Conservation (phyloP, 441 rosid species). For the Brassica balearica region DNA sequence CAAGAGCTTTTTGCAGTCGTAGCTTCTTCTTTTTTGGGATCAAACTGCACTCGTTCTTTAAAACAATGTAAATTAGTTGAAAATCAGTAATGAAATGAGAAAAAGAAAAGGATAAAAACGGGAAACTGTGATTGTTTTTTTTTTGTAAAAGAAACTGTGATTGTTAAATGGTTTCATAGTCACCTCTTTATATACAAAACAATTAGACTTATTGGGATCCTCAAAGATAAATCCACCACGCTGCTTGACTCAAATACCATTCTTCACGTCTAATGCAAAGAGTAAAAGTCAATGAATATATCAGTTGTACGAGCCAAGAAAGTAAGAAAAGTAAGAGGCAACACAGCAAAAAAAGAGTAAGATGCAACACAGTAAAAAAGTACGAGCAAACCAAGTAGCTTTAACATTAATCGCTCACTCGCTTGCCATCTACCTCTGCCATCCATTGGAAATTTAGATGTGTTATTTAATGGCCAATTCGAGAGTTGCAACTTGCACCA, state of each 20-base stretch:
- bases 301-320: neutral
- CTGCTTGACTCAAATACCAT: neutral
- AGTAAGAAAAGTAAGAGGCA: neutral
- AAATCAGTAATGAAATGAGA: neutral
- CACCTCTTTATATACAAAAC: neutral
- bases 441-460: neutral
- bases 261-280: conserved; percentile 4
- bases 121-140: neutral
- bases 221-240: neutral
- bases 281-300: neutral
- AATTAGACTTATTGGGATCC: neutral
- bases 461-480: neutral
- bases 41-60: neutral
- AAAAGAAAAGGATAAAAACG: neutral
- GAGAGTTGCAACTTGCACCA: neutral
- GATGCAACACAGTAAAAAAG: neutral
- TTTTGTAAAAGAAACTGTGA: neutral
- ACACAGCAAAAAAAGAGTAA: neutral
- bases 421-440: neutral
- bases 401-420: neutral
- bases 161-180: neutral
- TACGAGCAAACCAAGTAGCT: neutral
- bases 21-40: neutral
- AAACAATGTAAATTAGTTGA: neutral
- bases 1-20: neutral